phyloP scores from a whole-genome alignment of 2,329 filamentous ascomycete genomes.

The Elsinoe australis region DNA sequence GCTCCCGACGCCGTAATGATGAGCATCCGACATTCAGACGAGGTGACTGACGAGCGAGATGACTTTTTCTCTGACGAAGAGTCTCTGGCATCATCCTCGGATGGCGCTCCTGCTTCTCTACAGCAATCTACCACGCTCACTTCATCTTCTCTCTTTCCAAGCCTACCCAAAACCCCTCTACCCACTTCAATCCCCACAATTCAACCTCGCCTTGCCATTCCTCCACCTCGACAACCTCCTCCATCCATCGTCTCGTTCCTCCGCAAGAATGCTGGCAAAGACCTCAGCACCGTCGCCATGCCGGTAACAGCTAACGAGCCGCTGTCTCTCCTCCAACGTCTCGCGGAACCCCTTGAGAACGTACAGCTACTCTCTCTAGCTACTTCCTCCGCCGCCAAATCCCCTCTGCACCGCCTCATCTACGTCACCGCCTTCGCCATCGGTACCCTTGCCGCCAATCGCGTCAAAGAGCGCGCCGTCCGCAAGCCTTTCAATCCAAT shows the following conservation, averaged over 20 bases:
- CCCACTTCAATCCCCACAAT: constrained; percentile 68
- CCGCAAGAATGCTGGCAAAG: constrained; percentile 96
- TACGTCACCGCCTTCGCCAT: constrained; percentile 87
- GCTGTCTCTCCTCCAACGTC: constrained; percentile 74
- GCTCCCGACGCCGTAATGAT: constrained; percentile 52
- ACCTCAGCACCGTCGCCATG: constrained; percentile 94
- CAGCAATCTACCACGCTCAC: constrained; percentile 23
- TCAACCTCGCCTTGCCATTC: constrained; percentile 61
- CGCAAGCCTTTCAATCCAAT: constrained; percentile 97
- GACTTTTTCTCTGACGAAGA: constrained; percentile 37
- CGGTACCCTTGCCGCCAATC: constrained; percentile 71
- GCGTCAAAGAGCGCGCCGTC: constrained; percentile 82
- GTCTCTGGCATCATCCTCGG: constrained; percentile 48
- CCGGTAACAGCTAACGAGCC: constrained; percentile 95
- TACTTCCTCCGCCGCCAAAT: constrained; percentile 38
- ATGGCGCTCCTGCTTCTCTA: constrained; percentile 36
- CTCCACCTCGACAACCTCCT: constrained; percentile 66
- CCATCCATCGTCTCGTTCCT: constrained; percentile 91
- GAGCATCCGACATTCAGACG: constrained; percentile 65
- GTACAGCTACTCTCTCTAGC: constrained; percentile 74
- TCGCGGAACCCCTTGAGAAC: constrained; percentile 88
- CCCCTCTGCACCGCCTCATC: constrained; percentile 62
- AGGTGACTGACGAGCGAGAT: constrained; percentile 56
- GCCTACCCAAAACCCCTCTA: constrained; percentile 63
- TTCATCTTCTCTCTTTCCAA: constrained; percentile 54